phyloP scores from a whole-genome alignment of 306 rosid species.

The Quercus mongolica region DNA sequence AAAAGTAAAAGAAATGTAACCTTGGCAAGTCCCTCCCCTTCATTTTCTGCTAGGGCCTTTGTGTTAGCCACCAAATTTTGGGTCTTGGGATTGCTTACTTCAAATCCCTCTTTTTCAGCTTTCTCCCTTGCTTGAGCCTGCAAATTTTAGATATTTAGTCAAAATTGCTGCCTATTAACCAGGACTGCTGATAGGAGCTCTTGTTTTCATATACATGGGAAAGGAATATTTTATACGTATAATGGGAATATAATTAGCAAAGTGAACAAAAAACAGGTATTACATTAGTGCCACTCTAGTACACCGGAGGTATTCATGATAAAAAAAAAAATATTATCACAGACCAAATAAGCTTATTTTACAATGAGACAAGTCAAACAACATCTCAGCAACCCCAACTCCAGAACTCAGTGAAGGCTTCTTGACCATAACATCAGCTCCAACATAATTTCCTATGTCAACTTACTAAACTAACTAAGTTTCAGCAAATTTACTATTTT shows the following conservation, averaged over 20 bases:
- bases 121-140: conserved; percentile 98
- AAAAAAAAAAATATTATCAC: too few relatives aligned
- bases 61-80: conserved; percentile 91
- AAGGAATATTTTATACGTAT: neutral
- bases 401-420: conserved; percentile 25
- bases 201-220: neutral
- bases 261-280: neutral
- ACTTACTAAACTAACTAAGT: conserved; percentile 25
- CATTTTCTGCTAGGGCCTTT: conserved; percentile 95
- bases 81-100: conserved; percentile 80
- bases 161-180: conserved; percentile 6
- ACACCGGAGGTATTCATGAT: too few relatives aligned
- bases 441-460: neutral
- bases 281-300: too few relatives aligned
- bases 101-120: conserved; percentile 83
- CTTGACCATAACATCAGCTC: neutral
- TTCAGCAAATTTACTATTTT: conserved; percentile 22
- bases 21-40: conserved; percentile 98
- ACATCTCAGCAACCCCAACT: conserved; percentile 85
- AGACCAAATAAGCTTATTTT: conserved; percentile 21
- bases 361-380: conserved; percentile 42
- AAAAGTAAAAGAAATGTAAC: conserved; percentile 33
- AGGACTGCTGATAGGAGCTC: neutral
- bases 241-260: neutral
- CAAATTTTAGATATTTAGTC: conserved; percentile 24